Evolutionary conservation across 306 rosid species (phyloP), one percentile per base, ranked within the genome.

Genomic region (Clitoria ternatea): DNA sequence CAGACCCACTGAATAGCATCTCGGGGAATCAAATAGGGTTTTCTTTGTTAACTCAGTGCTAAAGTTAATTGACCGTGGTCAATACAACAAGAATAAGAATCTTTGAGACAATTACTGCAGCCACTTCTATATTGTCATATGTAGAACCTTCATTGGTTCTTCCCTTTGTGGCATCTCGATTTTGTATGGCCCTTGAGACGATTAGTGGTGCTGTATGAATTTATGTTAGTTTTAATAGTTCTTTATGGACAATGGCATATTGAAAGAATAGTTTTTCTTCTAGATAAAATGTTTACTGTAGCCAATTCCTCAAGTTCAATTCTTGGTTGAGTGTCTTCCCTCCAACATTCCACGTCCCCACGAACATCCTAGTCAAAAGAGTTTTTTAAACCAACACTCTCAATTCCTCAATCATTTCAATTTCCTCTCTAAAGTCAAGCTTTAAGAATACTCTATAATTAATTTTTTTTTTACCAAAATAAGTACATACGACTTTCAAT

Each of bases 121-220:
- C 97, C 48, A 91, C 97, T 82, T 91, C 99, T 66, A 79, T 95
- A 70, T 81, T 95, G 83, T 87, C 99, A 27, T 95, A 87, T 72
- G 97, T 91, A 79, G 96, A 95, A 74, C 99, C 99, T 55, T 81
- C 89, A 61, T 73, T 89, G 78, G 97, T 95, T 81, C 89, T 95
- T 54, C 97, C 97, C 74, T 89, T 95, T 84, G 99, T 95, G 80
- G 96, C 91, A 52, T 91, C 96, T 75, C 92, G 99, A 79, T 95
- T 94, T 72, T 92, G n/a, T 14, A 95, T 95, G 99, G 99, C 99
- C 79, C 85, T 95, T 82, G 99, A 95, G 86, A 95, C 99, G 96
- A 97, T 95, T 76, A 81, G 97, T 86, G 54, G 45, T 47, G 32
- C 66, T 77, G 42, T 68, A 47, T 82, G 61, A 48, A 26, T 77